Percentiles rank a stretch among this genome's conserved stretches.
Conservation (phyloP, 441 rosid species). For the Gossypium gossypioides region DNA sequence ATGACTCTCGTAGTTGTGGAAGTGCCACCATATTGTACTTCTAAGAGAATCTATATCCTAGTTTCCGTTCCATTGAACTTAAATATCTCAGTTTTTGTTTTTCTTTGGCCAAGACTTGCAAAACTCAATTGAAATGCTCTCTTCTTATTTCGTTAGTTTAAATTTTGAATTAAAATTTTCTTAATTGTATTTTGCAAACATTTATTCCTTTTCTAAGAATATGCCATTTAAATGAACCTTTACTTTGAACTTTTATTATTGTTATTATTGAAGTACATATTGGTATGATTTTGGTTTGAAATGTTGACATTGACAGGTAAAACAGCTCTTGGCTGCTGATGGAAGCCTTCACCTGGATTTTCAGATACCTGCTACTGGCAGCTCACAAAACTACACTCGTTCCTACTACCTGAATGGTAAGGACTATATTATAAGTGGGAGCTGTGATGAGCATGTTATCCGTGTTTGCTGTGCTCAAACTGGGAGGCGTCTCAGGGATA, state of each 20-base stretch:
- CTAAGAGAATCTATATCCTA: background rate
- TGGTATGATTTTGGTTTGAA: conserved; percentile 7
- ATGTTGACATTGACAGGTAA: conserved; percentile 44
- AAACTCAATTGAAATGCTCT: background rate
- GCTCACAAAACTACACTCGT: conserved; percentile 82
- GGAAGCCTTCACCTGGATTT: conserved; percentile 73
- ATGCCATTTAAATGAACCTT: background rate
- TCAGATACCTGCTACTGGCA: conserved; percentile 62
- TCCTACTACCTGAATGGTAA: conserved; percentile 91
- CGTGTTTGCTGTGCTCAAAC: conserved; percentile 94
- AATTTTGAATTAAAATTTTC: background rate
- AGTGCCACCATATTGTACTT: background rate
- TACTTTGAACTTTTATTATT: background rate
- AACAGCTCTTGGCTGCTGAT: conserved; percentile 75
- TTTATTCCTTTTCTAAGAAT: conserved; percentile 1
- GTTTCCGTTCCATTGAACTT: background rate
- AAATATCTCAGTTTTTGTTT: background rate
- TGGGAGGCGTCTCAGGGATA: conserved; percentile 87
- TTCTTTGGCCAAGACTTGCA: background rate
- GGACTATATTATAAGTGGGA: conserved; percentile 85
- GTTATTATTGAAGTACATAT: background rate
- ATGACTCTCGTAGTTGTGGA: background rate
- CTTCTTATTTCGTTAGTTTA: background rate
- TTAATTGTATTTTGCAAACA: background rate
- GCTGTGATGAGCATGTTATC: conserved; percentile 80